Evolutionary conservation across 208 protist genomes (phyloP).

Genomic region (Angomonas ambiguus): DNA sequence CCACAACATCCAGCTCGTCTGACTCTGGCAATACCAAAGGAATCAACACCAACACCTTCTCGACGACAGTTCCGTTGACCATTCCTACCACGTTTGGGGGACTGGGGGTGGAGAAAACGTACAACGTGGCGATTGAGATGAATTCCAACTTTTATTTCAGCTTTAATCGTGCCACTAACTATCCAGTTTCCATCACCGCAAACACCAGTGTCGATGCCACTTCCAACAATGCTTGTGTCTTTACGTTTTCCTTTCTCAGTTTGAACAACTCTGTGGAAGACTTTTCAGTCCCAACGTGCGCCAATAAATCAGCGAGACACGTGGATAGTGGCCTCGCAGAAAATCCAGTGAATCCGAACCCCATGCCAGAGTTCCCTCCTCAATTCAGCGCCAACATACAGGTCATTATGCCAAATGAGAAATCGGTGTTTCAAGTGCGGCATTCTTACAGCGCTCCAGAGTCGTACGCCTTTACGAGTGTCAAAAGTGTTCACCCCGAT

Average conservation of each 20-base stretch:
- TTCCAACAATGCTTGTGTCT: constrained; percentile 15
- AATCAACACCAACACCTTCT: background rate
- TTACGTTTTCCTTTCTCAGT: constrained; percentile 26
- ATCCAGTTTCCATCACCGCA: constrained; percentile 14
- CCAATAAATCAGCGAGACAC: background rate
- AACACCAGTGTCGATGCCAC: background rate
- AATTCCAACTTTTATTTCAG: constrained; percentile 12
- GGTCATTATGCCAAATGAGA: constrained; percentile 25
- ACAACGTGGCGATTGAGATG: background rate
- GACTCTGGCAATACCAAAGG: too few species aligned
- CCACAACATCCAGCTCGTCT: too few species aligned
- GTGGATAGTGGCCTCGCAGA: background rate
- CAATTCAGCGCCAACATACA: constrained; percentile 32
- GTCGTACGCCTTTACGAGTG: constrained; percentile 1
- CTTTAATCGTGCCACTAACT: constrained; percentile 3
- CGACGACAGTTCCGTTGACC: background rate
- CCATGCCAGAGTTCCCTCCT: constrained; percentile 31
- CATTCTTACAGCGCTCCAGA: constrained; percentile 16
- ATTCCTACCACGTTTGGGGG: constrained; percentile 24
- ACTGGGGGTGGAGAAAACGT: background rate
- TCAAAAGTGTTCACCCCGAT: constrained; percentile 18
- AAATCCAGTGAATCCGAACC: background rate
- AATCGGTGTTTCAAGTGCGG: constrained; percentile 19
- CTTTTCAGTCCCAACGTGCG: background rate
- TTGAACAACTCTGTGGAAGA: constrained; percentile 9